phyloP scores from a whole-genome alignment of 2,329 filamentous ascomycete species.

The Davidsoniella eucalypti region DNA sequence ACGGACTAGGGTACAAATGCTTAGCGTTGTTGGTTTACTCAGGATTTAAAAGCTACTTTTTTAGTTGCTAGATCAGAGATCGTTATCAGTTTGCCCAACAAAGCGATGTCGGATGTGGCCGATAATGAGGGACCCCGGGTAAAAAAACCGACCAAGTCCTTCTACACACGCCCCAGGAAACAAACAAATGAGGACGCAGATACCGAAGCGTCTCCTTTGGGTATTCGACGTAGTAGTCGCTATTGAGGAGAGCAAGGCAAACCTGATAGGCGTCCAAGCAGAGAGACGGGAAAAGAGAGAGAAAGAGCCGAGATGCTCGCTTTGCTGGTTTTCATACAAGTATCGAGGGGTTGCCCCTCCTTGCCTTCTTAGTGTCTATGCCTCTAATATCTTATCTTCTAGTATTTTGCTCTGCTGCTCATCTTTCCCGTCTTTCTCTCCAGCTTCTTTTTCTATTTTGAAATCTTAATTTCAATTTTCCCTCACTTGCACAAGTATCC shows the following conservation, averaged over 20 bases:
- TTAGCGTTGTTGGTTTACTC: too few species aligned
- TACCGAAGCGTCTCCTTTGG: not conserved
- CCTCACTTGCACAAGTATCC: not conserved
- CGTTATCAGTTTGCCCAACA: not conserved
- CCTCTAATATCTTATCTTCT: not conserved
- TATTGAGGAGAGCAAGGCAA: too few species aligned
- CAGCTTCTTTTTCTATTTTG: too few species aligned
- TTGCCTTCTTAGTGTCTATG: not conserved
- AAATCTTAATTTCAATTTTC: not conserved
- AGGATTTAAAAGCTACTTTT: too few species aligned
- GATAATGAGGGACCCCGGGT: not conserved
- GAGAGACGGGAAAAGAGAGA: too few species aligned
- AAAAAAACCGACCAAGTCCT: not conserved
- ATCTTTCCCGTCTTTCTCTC: too few species aligned
- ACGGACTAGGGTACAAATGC: too few species aligned
- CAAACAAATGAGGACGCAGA: not conserved
- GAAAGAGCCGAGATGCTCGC: too few species aligned
- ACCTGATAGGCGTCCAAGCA: too few species aligned
- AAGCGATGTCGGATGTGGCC: conserved; percentile 8
- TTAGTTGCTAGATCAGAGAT: not conserved
- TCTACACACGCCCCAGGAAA: not conserved
- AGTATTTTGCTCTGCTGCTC: too few species aligned
- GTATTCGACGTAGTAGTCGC: not conserved
- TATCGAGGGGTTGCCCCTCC: not conserved
- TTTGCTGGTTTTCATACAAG: not conserved